phyloP scores from a whole-genome alignment of 208 protist species.

The Leishmania aethiopica region DNA sequence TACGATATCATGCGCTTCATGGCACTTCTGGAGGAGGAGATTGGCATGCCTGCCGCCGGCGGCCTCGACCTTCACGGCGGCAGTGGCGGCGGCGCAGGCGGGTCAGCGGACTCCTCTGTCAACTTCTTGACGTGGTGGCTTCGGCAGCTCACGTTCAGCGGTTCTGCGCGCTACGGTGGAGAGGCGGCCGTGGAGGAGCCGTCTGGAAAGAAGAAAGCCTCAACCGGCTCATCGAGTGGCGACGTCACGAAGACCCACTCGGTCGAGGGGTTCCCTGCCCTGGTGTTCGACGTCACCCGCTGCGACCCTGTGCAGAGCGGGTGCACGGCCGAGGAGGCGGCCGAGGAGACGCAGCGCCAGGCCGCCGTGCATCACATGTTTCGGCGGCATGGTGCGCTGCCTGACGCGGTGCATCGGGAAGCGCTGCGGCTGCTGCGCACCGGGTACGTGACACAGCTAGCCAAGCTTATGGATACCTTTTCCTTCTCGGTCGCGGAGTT shows the following conservation, averaged over 20 bases:
- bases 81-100: not conserved
- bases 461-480: constrained; percentile 35
- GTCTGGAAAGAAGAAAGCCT: not conserved
- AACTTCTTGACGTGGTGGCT: constrained; percentile 35
- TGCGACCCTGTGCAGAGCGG: constrained; percentile 10
- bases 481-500: constrained; percentile 31
- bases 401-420: constrained; percentile 27
- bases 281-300: constrained; percentile 25
- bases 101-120: not conserved
- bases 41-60: constrained; percentile 32
- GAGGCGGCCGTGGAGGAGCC: constrained; percentile 10
- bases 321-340: constrained; percentile 17
- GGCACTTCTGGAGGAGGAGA: constrained; percentile 57
- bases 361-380: constrained; percentile 37
- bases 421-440: constrained; percentile 32
- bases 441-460: constrained; percentile 31
- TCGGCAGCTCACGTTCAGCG: constrained; percentile 31
- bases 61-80: constrained; percentile 2
- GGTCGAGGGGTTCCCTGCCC: constrained; percentile 21
- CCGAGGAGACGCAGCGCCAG: constrained; percentile 32
- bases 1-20: constrained; percentile 78
- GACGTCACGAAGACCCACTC: not conserved
- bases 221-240: too few relatives aligned
- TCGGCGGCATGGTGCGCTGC: constrained; percentile 18
- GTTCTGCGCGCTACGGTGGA: constrained; percentile 11